Percentiles rank a stretch among this genome's conserved stretches.
phyloP scores from a whole-genome alignment of 805 yeast species.

The Yarrowia divulgata region DNA sequence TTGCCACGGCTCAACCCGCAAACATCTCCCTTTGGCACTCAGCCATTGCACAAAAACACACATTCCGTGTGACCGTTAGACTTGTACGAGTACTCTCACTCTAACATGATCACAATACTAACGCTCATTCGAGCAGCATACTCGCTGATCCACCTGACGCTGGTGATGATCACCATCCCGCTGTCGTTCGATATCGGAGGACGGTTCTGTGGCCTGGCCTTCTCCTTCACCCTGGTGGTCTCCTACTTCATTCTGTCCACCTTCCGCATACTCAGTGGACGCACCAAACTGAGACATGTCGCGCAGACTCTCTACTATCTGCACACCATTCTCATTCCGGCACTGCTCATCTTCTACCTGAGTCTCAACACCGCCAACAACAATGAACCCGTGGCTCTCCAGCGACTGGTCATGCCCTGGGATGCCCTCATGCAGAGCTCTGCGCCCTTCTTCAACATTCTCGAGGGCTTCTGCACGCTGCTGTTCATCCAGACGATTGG shows the following conservation, averaged over 20 bases:
- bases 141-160: conserved; percentile 61
- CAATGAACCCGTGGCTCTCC: conserved; percentile 12
- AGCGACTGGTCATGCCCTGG: conserved; percentile 68
- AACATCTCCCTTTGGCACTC: no score
- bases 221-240: conserved; percentile 72
- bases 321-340: conserved; percentile 85
- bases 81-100: not conserved
- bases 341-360: conserved; percentile 67
- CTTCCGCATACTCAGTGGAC: conserved; percentile 60
- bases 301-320: conserved; percentile 65
- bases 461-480: conserved; percentile 93
- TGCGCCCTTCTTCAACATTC: conserved; percentile 85
- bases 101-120: conserved; percentile 16
- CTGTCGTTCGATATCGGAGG: conserved; percentile 96
- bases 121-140: conserved; percentile 32
- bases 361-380: conserved; percentile 16
- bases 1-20: no score
- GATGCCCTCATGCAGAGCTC: conserved; percentile 71
- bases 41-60: no score
- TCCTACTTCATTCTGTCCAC: conserved; percentile 78
- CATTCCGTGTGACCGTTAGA: no score
- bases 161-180: conserved; percentile 84
- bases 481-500: conserved; percentile 93
- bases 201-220: conserved; percentile 84
- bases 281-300: conserved; percentile 51